These are phyloP conservation scores for Yamadazyma taylorii DNA, from an alignment of 1,139 yeast species.

Conservation along the genomic window DNA sequence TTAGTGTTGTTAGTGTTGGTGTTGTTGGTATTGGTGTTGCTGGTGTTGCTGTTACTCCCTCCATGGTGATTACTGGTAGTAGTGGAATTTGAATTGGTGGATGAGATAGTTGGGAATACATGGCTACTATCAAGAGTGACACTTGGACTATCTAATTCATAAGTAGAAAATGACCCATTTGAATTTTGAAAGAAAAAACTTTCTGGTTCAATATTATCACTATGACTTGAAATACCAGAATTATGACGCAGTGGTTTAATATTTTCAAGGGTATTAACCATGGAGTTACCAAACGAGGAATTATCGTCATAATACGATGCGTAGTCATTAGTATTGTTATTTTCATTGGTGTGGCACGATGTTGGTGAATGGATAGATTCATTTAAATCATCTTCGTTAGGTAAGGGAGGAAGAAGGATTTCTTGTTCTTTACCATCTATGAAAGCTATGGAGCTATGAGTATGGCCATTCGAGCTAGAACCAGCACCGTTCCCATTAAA, in stretches of 20 bases:
- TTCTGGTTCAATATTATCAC: slow-evolving; percentile 3
- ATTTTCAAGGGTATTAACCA: background rate
- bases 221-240: no score
- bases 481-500: no score
- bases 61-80: slow-evolving; percentile 2
- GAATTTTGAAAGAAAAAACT: slow-evolving; percentile 16
- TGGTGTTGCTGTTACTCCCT: slow-evolving; percentile 4
- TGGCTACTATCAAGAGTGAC: slow-evolving; percentile 20
- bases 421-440: slow-evolving; percentile 15
- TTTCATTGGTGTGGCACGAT: slow-evolving; percentile 1
- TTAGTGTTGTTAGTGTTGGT: slow-evolving; percentile 1
- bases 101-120: slow-evolving; percentile 22
- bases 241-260: background rate
- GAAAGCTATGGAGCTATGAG: background rate
- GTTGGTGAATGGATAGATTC: slow-evolving; percentile 4
- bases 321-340: background rate
- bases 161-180: slow-evolving; percentile 23
- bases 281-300: background rate
- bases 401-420: slow-evolving; percentile 40
- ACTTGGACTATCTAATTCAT: slow-evolving; percentile 33
- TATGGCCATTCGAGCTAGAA: no score
- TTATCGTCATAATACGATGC: background rate
- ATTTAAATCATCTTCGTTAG: slow-evolving; percentile 17
- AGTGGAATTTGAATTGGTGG: slow-evolving; percentile 15
- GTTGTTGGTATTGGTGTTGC: slow-evolving; percentile 14